Conservation (phyloP, 306 rosid genomes). For the Dryas octopetala region DNA sequence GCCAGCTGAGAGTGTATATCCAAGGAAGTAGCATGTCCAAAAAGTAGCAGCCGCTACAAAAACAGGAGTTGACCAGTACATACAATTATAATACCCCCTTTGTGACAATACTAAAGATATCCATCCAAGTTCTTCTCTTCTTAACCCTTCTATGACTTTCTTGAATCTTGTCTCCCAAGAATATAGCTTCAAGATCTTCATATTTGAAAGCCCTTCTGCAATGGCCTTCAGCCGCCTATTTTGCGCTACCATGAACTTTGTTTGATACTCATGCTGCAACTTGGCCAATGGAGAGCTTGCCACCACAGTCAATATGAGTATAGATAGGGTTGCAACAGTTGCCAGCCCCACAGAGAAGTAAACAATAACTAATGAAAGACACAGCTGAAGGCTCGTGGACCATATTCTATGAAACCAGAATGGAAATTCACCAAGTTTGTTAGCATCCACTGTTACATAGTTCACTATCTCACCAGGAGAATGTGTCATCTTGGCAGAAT, state of each 20-base stretch:
- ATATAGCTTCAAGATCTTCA: conserved; percentile 37
- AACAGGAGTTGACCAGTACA: conserved; percentile 28
- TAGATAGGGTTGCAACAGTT: conserved; percentile 21
- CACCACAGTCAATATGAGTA: conserved; percentile 19
- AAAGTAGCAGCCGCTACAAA: conserved; percentile 24
- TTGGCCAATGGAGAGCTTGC: conserved; percentile 30
- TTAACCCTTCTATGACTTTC: conserved; percentile 11
- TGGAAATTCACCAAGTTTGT: conserved; percentile 23
- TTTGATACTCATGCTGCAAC: conserved; percentile 34
- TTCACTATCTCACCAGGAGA: conserved; percentile 31
- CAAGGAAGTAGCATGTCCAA: conserved; percentile 31
- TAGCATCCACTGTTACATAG: conserved; percentile 24
- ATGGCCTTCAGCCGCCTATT: conserved; percentile 25
- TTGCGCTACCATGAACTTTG: conserved; percentile 30
- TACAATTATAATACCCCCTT: conserved; percentile 15
- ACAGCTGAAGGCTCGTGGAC: conserved; percentile 28
- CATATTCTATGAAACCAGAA: conserved; percentile 34
- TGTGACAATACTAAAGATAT: conserved; percentile 14
- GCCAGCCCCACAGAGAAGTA: conserved; percentile 32
- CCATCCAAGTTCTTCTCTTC: conserved; percentile 28
- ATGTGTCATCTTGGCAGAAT: conserved; percentile 21
- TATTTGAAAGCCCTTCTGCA: conserved; percentile 29
- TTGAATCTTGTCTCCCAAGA: conserved; percentile 38
- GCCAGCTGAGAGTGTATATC: conserved; percentile 14
- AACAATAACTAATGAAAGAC: conserved; percentile 23